Conservation (phyloP, 371 early-diverging fungal species). For the Rhizomucor pusillus region DNA sequence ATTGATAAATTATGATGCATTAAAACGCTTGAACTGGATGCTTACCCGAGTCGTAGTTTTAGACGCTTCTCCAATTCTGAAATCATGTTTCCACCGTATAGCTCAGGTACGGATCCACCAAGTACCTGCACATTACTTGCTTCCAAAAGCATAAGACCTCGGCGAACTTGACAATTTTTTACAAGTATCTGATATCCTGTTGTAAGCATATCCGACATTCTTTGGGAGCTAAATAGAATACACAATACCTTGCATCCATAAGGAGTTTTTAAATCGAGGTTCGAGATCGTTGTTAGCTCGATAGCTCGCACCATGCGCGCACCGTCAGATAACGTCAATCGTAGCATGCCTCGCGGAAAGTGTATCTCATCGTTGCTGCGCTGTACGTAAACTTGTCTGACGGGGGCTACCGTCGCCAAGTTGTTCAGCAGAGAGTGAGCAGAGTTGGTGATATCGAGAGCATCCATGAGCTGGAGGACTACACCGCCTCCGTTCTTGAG, state of each 20-base stretch:
- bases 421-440: slow-evolving; percentile 24
- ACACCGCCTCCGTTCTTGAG: slow-evolving; percentile 20
- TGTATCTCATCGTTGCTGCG: slow-evolving; percentile 16
- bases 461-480: slow-evolving; percentile 36
- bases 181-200: slow-evolving; percentile 21
- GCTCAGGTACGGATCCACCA: slow-evolving; percentile 28
- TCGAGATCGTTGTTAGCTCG: slow-evolving; percentile 27
- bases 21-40: too few species aligned
- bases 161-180: slow-evolving; percentile 29
- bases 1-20: too few species aligned
- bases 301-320: slow-evolving; percentile 25
- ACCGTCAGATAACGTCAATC: slow-evolving; percentile 40
- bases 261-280: slow-evolving; percentile 28
- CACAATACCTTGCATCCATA: slow-evolving; percentile 46
- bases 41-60: slow-evolving; percentile 13
- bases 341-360: slow-evolving; percentile 32
- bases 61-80: slow-evolving; percentile 24
- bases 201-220: background rate
- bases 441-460: slow-evolving; percentile 30
- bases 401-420: slow-evolving; percentile 19
- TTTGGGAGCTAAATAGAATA: background rate
- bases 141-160: slow-evolving; percentile 30
- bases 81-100: slow-evolving; percentile 32
- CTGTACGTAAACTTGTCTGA: slow-evolving; percentile 27
- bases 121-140: slow-evolving; percentile 25